phyloP scores from a whole-genome alignment of 331 rosid species.

The Rosa hybrid region DNA sequence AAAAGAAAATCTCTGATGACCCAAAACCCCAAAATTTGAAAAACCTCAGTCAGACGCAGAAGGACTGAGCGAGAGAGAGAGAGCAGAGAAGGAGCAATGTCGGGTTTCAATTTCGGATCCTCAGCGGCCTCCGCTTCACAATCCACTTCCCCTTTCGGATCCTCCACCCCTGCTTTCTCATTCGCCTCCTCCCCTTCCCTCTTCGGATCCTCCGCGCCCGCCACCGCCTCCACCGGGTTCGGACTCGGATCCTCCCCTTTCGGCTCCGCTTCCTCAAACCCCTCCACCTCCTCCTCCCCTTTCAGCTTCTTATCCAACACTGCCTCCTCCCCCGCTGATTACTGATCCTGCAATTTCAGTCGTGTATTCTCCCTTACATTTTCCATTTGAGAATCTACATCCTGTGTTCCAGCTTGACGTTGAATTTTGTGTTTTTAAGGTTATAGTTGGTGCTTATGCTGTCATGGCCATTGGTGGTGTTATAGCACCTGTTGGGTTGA shows the following conservation, averaged over 20 bases:
- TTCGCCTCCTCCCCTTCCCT: constrained; percentile 38
- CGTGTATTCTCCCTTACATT: too few species aligned
- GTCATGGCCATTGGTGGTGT: too few species aligned
- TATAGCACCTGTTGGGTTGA: too few species aligned
- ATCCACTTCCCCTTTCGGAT: constrained; percentile 30
- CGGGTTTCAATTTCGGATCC: constrained; percentile 21
- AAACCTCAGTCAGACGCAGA: too few species aligned
- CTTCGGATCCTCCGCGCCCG: constrained; percentile 26
- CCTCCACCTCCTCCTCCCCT: constrained; percentile 23
- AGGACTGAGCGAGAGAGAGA: not conserved
- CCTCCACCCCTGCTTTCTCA: constrained; percentile 1
- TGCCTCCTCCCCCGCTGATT: constrained; percentile 22
- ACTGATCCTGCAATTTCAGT: too few species aligned
- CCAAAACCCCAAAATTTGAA: too few species aligned
- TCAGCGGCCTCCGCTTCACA: constrained; percentile 26
- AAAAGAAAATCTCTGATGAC: too few species aligned
- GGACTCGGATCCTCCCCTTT: constrained; percentile 26
- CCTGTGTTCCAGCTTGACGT: too few species aligned
- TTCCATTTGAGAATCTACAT: too few species aligned
- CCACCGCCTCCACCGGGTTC: constrained; percentile 28
- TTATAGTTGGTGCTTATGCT: too few species aligned
- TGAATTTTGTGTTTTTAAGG: too few species aligned
- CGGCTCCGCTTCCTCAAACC: constrained; percentile 19
- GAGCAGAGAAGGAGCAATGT: not conserved
- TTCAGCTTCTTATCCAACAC: constrained; percentile 1